These are phyloP conservation scores for Sambucus nigra DNA, from an alignment of 129 eudicot genomes.

Conservation along the genomic window DNA sequence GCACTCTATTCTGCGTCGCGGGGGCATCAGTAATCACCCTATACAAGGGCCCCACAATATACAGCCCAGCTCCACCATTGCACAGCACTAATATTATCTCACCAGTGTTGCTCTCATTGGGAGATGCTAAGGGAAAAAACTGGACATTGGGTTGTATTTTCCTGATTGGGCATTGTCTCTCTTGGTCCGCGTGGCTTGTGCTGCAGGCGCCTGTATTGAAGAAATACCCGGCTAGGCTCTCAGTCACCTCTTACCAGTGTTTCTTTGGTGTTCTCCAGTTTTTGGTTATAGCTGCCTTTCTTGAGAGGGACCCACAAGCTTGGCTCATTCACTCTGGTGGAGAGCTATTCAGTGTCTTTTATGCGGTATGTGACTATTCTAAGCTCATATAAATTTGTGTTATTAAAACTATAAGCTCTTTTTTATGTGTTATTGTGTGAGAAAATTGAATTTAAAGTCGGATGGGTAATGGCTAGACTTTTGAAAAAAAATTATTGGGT, in stretches of 20 bases:
- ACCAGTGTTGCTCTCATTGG: slow-evolving; percentile 38
- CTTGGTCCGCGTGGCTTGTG: slow-evolving; percentile 98
- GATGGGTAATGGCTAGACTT: too few species aligned
- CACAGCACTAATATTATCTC: slow-evolving; percentile 17
- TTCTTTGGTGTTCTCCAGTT: slow-evolving; percentile 91
- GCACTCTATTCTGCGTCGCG: slow-evolving; percentile 71
- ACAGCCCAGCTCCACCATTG: slow-evolving; percentile 65
- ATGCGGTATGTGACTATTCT: slow-evolving; percentile 67
- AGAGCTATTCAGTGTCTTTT: slow-evolving; percentile 89
- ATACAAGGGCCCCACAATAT: slow-evolving; percentile 91
- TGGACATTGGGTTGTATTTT: slow-evolving; percentile 96
- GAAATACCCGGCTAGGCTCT: slow-evolving; percentile 93
- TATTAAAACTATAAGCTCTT: too few species aligned
- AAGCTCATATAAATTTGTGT: too few species aligned
- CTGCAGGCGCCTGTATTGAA: slow-evolving; percentile 81
- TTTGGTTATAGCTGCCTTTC: slow-evolving; percentile 64
- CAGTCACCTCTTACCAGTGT: slow-evolving; percentile 87
- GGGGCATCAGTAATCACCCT: slow-evolving; percentile 96
- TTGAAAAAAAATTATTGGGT: too few species aligned
- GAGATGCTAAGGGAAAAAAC: slow-evolving; percentile 77
- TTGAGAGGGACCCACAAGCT: slow-evolving; percentile 78
- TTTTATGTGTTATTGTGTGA: too few species aligned
- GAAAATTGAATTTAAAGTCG: too few species aligned
- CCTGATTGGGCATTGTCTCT: slow-evolving; percentile 87
- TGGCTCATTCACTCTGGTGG: slow-evolving; percentile 84